Evolutionary conservation across 495 filamentous ascomycete species (phyloP).

Genomic region (Aspergillus wentii): DNA sequence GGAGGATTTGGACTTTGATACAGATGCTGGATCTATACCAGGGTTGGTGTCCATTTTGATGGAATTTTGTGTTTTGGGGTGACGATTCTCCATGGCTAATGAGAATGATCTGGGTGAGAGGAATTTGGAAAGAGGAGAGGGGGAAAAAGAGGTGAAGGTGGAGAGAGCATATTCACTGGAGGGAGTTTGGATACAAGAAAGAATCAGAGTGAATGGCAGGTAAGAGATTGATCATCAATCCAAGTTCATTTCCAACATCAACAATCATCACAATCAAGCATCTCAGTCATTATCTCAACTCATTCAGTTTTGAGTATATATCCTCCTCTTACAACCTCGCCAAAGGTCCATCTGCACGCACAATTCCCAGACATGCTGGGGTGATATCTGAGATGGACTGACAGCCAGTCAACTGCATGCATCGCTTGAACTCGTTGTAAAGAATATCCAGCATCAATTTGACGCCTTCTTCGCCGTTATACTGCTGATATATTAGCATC

Average conservation of each 20-base stretch:
- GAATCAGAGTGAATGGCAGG: background rate
- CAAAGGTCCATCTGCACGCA: conserved; percentile 35
- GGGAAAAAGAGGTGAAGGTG: background rate
- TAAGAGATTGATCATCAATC: no score
- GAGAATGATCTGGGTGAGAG: background rate
- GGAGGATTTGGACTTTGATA: background rate
- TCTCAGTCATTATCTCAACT: no score
- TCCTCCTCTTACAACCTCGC: conserved; percentile 28
- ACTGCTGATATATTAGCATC: conserved; percentile 8
- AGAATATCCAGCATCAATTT: conserved; percentile 36
- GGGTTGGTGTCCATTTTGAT: background rate
- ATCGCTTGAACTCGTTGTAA: conserved; percentile 45
- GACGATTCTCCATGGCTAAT: background rate
- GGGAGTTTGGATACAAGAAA: background rate
- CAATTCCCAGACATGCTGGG: conserved; percentile 28
- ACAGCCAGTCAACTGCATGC: conserved; percentile 48
- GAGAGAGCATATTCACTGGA: background rate
- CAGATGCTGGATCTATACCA: background rate
- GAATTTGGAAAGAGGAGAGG: background rate
- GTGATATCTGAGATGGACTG: conserved; percentile 42
- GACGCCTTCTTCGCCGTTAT: conserved; percentile 36
- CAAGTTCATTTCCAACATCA: no score
- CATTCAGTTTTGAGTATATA: no score
- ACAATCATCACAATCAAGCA: no score
- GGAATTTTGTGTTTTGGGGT: no score